Evolutionary conservation across 371 early-diverging fungal genomes (phyloP), one percentile per base, ranked within the genome.

Genomic region (Rhizopus delemar): DNA sequence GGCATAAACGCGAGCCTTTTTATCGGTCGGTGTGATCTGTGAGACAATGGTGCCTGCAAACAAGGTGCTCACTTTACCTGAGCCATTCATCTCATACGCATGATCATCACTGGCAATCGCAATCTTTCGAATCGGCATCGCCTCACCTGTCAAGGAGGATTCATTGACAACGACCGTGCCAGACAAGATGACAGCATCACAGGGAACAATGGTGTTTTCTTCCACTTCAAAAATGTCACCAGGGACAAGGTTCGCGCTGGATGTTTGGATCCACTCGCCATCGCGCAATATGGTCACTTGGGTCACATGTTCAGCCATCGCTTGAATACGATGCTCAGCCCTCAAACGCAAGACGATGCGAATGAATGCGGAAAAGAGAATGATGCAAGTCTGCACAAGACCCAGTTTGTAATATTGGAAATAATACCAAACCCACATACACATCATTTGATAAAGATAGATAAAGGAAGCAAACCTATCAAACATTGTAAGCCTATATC

Each of bases 101-200:
- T 64, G 64, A 32, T 70, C 62, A 36, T 88, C 87, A 55, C 63
- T 60, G 41, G 75, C 72, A 22, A 88, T 66, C 12, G 89, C 70
- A 58, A 85, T 84, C 69, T 94, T 95, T 56, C 89, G 86, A 36
- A 95, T 85, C 1, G 95, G 95, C 61, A 92, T 82, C 8, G 90
- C 85, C 74, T 96, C 96, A 57, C 94, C 93, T 0, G 92, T 95
- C 32, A 94, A 73, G 53, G 88, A 84, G 60, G 87, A 82, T 70
- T 95, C 95, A 69, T 95, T 90, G 3, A 88, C 85, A 16, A 93
- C 84, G 0, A 79, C 77, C 34, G 86, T 88, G 48, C 95, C 94
- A n/a, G 76, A 69, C 5, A 93, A 62, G 9, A 95, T 70, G 8
- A 85, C 75, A 41, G 76, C 83, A 64, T 92, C 93, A 67, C 84